Percentiles rank a stretch among this genome's conserved stretches.
Conservation (phyloP, 257 asterid genomes). For the Lycium ferocissimum region DNA sequence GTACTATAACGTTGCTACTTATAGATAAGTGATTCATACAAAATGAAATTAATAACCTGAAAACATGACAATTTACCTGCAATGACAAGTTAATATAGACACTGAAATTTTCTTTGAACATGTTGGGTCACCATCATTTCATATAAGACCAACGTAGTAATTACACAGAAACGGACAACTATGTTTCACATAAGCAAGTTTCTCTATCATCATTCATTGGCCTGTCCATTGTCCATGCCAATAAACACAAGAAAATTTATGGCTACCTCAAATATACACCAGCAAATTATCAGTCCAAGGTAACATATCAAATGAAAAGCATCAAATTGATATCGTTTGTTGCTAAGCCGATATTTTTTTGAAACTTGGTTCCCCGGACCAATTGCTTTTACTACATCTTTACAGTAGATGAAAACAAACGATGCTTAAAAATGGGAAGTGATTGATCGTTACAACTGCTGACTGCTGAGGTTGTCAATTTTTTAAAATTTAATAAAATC, state of each 20-base stretch:
- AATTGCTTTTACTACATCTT: background rate
- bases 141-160: background rate
- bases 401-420: background rate
- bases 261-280: background rate
- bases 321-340: background rate
- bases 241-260: background rate
- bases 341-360: background rate
- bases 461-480: background rate
- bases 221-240: background rate
- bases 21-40: no score
- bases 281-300: background rate
- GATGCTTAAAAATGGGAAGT: background rate
- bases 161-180: background rate
- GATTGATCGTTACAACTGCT: background rate
- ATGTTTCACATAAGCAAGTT: background rate
- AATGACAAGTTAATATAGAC: no score
- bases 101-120: background rate
- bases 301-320: background rate
- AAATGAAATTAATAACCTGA: no score
- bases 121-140: background rate
- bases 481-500: no score
- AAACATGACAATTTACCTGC: no score
- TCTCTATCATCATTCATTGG: constrained; percentile 8
- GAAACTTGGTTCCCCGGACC: background rate
- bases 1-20: no score